Evolutionary conservation across 768 basidiomycete genomes (phyloP).

Genomic region (Cystobasidium ongulense): DNA sequence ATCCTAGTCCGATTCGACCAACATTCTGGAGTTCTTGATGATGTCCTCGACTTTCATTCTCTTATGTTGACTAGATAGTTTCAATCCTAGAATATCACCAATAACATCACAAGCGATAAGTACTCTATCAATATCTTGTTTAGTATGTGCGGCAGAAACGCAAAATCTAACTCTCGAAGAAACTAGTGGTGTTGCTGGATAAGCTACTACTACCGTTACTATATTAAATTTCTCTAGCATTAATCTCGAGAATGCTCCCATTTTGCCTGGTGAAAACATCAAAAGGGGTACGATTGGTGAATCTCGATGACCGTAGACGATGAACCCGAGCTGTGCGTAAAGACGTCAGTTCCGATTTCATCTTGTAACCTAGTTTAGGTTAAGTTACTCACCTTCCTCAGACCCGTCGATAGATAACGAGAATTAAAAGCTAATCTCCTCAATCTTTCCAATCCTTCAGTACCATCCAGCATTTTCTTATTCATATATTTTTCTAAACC

Average conservation of each 20-base stretch:
- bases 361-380: background rate
- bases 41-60: slow-evolving; percentile 22
- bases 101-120: slow-evolving; percentile 83
- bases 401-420: slow-evolving; percentile 75
- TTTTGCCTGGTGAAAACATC: slow-evolving; percentile 86
- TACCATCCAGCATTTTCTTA: slow-evolving; percentile 63
- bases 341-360: background rate
- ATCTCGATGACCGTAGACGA: slow-evolving; percentile 82
- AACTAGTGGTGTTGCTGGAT: slow-evolving; percentile 62
- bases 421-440: slow-evolving; percentile 89
- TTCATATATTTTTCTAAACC: slow-evolving; percentile 52
- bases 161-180: slow-evolving; percentile 88
- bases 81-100: slow-evolving; percentile 80
- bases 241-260: slow-evolving; percentile 75
- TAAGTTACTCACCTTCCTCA: slow-evolving; percentile 52
- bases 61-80: slow-evolving; percentile 50
- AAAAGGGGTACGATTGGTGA: slow-evolving; percentile 90
- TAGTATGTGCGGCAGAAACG: slow-evolving; percentile 87
- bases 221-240: slow-evolving; percentile 57
- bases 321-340: slow-evolving; percentile 68
- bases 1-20: slow-evolving; percentile 21
- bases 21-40: background rate
- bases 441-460: slow-evolving; percentile 72
- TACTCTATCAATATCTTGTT: slow-evolving; percentile 84
- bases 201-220: slow-evolving; percentile 40